Base-by-base conservation (phyloP, 306 rosid genomes). In the Castanopsis chinensis region DNA sequence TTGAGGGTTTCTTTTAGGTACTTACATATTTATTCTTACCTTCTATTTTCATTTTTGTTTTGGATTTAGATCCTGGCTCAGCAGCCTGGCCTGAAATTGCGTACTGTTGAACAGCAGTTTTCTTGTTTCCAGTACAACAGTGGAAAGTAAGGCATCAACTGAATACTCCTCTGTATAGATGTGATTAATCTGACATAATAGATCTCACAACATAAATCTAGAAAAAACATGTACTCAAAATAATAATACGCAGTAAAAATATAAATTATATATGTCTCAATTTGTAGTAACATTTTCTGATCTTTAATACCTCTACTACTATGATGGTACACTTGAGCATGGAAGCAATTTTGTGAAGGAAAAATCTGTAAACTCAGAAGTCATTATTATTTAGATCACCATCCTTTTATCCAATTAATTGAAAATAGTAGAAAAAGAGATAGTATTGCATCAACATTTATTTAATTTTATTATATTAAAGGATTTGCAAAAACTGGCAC, bases 71-170 rank as follows among this genome's bases (percentile, higher is more conserved):
- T 93, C 81, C 57, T 90, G 77, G 79, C 73, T 19, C 33, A 45
- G 80, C 90, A 88, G 77, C 53, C 81, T 37, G 90, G 81, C 54
- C 68, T 93, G 90, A 81, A 89, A 76, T 69, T 91, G 49, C 75
- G 65, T 35, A 64, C 83, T 5, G 79, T 90, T 67, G 91, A 90
- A 5, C 82, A 84, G 0, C 88, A 88, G 78, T 94, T 91, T 60
- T 74, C 84, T 23, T 94, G 99, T 86, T 92, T 94, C 61, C 60
- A 43, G 33, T 91, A 59, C 71, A 6, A 59, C 71, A 6, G 52
- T 12, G 72, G 49, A 13, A 85, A 87, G 99, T 94, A 90, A 32
- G 89, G 74, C 63, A 27, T 59, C 79, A 61, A 71, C 80, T 76
- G 69, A 61, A 49, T 33, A 12, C 77, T 83, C 70, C 37, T 71